Percentiles rank a stretch among this genome's conserved stretches.
Evolutionary conservation across 352 stramenopile species (phyloP).

Genomic region (Globisporangium lucens): DNA sequence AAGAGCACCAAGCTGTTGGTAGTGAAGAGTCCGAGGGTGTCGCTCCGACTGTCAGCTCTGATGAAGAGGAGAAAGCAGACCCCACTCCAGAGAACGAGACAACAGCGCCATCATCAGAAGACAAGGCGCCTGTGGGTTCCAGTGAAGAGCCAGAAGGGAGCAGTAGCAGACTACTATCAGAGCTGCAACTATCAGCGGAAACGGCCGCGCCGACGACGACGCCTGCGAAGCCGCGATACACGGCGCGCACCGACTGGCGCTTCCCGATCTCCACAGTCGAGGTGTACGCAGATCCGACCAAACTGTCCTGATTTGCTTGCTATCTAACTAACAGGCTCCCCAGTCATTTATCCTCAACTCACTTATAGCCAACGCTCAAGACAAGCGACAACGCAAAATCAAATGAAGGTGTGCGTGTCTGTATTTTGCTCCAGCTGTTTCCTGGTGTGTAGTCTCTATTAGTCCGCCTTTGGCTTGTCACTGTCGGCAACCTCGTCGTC

Average conservation of each 20-base stretch:
- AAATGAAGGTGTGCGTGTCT: background rate
- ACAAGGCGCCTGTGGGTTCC: background rate
- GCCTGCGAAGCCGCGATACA: constrained; percentile 39
- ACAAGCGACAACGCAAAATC: background rate
- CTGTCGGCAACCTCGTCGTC: constrained; percentile 1
- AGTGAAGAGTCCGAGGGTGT: background rate
- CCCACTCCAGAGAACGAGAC: background rate
- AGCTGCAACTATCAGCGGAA: background rate
- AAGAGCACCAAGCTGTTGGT: background rate
- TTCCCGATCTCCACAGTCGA: constrained; percentile 81
- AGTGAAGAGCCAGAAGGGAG: constrained; percentile 2
- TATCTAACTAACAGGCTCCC: background rate
- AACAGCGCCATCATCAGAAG: background rate
- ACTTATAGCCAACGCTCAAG: background rate
- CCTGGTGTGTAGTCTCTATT: background rate
- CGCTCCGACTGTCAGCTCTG: background rate
- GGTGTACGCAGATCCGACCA: constrained; percentile 48
- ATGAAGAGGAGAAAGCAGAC: background rate
- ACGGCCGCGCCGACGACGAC: background rate
- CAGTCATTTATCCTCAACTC: background rate
- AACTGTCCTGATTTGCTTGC: constrained; percentile 14
- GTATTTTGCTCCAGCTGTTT: background rate
- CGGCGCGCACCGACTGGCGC: constrained; percentile 48
- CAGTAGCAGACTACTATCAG: constrained; percentile 12
- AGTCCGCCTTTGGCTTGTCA: constrained; percentile 2